A percentile compares a stretch with the other conserved stretches of the same genome.
Evolutionary conservation across 768 basidiomycete genomes (phyloP).

Genomic region (Podaxis sp.): DNA sequence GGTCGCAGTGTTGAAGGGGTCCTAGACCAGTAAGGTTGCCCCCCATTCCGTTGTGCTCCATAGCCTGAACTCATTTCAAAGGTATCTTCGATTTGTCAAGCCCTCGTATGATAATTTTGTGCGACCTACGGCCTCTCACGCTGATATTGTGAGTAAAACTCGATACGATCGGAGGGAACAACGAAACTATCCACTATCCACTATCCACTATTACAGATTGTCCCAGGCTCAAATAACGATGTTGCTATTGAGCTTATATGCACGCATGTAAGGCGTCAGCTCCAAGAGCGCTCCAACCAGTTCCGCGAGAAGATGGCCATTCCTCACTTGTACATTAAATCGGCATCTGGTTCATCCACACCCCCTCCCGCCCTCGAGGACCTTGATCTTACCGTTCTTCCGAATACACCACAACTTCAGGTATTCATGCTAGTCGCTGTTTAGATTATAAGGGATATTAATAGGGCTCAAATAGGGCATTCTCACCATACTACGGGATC

Average conservation of each 20-base stretch:
- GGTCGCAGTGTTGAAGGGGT: constrained; percentile 85
- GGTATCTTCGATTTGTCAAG: constrained; percentile 94
- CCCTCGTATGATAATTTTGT: constrained; percentile 95
- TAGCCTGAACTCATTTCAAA: constrained; percentile 25
- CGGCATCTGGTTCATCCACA: constrained; percentile 34
- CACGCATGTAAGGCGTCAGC: constrained; percentile 83
- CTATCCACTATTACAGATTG: constrained; percentile 57
- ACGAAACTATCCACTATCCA: not conserved
- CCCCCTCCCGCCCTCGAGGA: constrained; percentile 42
- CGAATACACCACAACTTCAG: constrained; percentile 78
- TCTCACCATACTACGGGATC: constrained; percentile 81
- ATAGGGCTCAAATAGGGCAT: constrained; percentile 61
- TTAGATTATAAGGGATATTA: not conserved
- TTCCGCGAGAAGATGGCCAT: constrained; percentile 76
- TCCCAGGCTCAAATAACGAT: constrained; percentile 88
- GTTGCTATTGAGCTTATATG: constrained; percentile 93
- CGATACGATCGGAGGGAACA: not conserved
- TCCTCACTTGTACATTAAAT: constrained; percentile 39
- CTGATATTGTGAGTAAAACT: constrained; percentile 72
- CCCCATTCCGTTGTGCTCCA: not conserved
- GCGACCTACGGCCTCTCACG: constrained; percentile 78
- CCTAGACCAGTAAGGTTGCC: constrained; percentile 70
- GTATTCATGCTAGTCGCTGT: constrained; percentile 37
- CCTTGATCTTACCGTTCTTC: constrained; percentile 62
- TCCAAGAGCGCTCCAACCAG: constrained; percentile 72